These are phyloP conservation scores for Pilasporangium apinafurcum DNA, from an alignment of 352 stramenopile species.

Conservation along the genomic window DNA sequence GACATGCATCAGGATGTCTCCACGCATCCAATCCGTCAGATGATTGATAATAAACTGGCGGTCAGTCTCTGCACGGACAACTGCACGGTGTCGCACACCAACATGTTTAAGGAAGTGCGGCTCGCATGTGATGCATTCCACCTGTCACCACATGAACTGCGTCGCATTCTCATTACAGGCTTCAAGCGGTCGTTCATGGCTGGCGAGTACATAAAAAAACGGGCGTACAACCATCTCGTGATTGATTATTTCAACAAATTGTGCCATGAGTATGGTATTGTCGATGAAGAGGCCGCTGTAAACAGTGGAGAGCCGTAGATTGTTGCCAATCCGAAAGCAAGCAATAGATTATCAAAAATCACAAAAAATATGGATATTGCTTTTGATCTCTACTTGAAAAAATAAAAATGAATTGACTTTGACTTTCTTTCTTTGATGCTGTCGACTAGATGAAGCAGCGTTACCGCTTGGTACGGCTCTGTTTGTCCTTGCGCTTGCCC, in stretches of 20 bases:
- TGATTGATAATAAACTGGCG: constrained; percentile 80
- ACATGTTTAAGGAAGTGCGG: constrained; percentile 78
- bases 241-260: constrained; percentile 86
- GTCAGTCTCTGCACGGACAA: constrained; percentile 87
- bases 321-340: no score
- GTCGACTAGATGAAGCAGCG: no score
- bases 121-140: constrained; percentile 78
- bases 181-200: constrained; percentile 87
- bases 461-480: constrained; percentile 37
- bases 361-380: no score
- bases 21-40: constrained; percentile 69
- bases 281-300: constrained; percentile 12
- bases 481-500: constrained; percentile 63
- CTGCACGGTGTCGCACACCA: constrained; percentile 80
- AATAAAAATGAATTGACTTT: neutral
- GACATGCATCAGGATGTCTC: constrained; percentile 65
- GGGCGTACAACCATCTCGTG: constrained; percentile 77
- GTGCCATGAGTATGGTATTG: constrained; percentile 58
- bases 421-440: no score
- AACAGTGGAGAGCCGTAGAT: neutral
- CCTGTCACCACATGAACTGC: constrained; percentile 62
- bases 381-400: no score
- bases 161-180: constrained; percentile 72
- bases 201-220: constrained; percentile 67
- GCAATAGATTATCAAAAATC: no score